Conservation (phyloP, 1,284 basidiomycete species). For the Cryptococcus deneoformans region DNA sequence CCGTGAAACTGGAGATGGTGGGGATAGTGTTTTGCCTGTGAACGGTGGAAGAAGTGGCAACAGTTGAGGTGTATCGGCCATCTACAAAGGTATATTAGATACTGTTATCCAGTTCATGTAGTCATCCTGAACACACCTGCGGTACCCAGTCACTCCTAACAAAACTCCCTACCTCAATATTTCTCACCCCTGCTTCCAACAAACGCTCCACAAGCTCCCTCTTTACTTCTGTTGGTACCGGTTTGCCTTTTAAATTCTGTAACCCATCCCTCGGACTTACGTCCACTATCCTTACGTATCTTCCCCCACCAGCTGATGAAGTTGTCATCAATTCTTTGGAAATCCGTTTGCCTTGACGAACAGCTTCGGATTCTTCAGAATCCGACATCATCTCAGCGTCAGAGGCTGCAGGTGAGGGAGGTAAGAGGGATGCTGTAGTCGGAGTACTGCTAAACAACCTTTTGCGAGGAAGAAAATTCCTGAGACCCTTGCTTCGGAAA, state of each 20-base stretch:
- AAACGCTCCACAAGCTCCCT: conserved; percentile 77
- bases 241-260: conserved; percentile 75
- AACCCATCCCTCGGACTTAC: conserved; percentile 90
- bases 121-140: conserved; percentile 58
- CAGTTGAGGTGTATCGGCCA: conserved; percentile 73
- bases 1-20: conserved; percentile 10
- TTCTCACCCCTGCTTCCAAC: conserved; percentile 64
- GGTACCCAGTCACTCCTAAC: conserved; percentile 93
- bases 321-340: conserved; percentile 10
- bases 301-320: not conserved
- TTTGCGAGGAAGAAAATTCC: not conserved
- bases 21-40: conserved; percentile 3
- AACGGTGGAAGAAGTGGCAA: conserved; percentile 25
- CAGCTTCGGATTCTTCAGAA: not conserved
- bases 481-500: not conserved
- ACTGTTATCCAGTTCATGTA: not conserved
- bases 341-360: conserved; percentile 5
- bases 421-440: not conserved
- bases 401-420: not conserved
- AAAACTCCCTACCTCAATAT: conserved; percentile 87
- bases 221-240: conserved; percentile 72
- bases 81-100: conserved; percentile 53
- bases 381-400: not conserved
- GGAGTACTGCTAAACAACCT: not conserved
- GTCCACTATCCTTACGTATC: conserved; percentile 66